Base-by-base conservation (phyloP, 2,329 filamentous ascomycete species). In the Didymosphaeria variabile region DNA sequence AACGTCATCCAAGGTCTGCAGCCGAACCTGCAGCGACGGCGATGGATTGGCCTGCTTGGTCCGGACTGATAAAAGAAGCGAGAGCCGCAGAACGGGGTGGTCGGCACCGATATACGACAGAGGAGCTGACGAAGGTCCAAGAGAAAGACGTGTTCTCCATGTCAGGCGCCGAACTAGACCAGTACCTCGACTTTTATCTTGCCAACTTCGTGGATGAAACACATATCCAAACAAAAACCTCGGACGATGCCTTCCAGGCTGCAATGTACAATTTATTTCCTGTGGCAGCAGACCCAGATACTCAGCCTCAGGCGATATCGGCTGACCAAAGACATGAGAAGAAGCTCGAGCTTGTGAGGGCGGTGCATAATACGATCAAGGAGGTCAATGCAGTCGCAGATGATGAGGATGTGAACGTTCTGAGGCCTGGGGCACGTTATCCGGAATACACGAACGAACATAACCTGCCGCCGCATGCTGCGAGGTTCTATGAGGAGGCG, bases 171-270 rank as follows among this genome's bases (percentile, higher is more conserved):
- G 84, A 90, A 64, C 79, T 94, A 40, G 91, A 94, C 69, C 86
- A 90, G 61, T 94, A 93, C 71, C 83, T 96, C 77, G 87, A 92
- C 76, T 95, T 91, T 88, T 94, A 91, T 73, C 88, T 67, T 72
- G 83, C 84, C 59, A 90, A 84, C 47, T 91, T 88, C 82, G 77
- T 87, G 49, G 81, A 83, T 63, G 81, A 85, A 58, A 75, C 78
- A 55, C 68, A 77, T 17, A 68, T 75, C 13, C 73, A 77, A 34
- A 69, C 69, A 23, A 68, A 72, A 12, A 74, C 72, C 15, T 68
- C 71, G 23, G 74, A 77, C 26, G 76, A 76, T 36, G 79, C 82
- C 31, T 82, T 81, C 62, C 71, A 76, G 36, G 72, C 72, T 47
- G 72, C 74, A 7, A 64, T 84, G 34, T 80, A 80, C 62, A 64